Percentiles rank a stretch among this genome's conserved stretches.
phyloP scores from a whole-genome alignment of 805 yeast genomes.

The Myxozyma neotropica region DNA sequence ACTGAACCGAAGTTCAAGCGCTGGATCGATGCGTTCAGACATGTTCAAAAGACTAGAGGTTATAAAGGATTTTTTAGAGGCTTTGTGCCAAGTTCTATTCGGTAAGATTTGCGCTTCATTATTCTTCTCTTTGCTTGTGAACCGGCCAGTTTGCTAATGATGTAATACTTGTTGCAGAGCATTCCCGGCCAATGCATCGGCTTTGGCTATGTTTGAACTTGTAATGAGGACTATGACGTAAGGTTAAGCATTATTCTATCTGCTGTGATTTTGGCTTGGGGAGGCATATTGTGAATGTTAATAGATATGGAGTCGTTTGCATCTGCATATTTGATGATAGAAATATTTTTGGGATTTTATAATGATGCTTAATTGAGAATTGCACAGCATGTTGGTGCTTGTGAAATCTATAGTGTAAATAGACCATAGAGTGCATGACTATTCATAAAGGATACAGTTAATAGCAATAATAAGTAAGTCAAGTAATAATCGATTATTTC shows the following conservation, averaged over 20 bases:
- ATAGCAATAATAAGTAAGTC: not conserved
- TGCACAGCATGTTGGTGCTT: too few relatives aligned
- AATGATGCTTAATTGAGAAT: too few relatives aligned
- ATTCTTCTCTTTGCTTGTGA: not conserved
- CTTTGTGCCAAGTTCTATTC: constrained; percentile 68
- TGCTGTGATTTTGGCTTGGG: too few relatives aligned
- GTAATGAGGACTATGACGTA: constrained; percentile 23
- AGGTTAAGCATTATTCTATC: too few relatives aligned
- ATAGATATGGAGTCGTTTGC: too few relatives aligned
- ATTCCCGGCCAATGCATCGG: constrained; percentile 94
- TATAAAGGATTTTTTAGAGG: constrained; percentile 75
- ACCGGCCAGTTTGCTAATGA: too few relatives aligned
- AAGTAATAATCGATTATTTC: too few relatives aligned
- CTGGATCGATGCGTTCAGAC: constrained; percentile 71
- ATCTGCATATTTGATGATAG: too few relatives aligned
- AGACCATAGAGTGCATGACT: not conserved
- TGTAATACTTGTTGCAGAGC: too few relatives aligned
- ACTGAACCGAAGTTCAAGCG: constrained; percentile 68
- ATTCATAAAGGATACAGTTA: not conserved
- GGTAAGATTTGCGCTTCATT: constrained; percentile 13
- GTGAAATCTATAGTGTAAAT: not conserved
- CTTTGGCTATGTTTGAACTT: constrained; percentile 65
- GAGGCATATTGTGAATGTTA: too few relatives aligned
- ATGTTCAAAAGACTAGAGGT: constrained; percentile 59
- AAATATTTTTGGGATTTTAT: not conserved